Base-by-base conservation (phyloP, 768 basidiomycete species). In the Tricholoma sp. region DNA sequence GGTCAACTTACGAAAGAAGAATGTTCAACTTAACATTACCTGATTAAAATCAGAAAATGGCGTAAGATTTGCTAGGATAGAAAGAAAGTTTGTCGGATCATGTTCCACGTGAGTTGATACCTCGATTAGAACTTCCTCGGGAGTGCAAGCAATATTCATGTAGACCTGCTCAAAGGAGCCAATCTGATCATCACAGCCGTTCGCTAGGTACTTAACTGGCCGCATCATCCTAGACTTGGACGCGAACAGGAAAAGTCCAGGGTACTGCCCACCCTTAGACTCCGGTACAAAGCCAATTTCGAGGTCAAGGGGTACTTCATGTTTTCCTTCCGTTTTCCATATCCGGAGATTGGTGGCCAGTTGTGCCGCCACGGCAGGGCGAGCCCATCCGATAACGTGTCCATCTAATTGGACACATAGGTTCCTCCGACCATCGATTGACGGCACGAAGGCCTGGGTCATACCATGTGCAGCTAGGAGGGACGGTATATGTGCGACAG, bases 21-120 rank as follows among this genome's bases (percentile, higher is more conserved):
- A 29, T 29, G 19, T 31, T 31, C 71, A 51, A 16, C 45, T 12
- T 22, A 21, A 35, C 64, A 58, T 65, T 59, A 93, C 90, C 77
- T 98, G 97, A 71, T 99, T 99, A 75, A 98, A 99, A 72, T 99
- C 96, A 43, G 95, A 98, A 78, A 99, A 99, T 0, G 97, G 97
- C 0, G 96, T 99, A 62, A 99, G 78, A 70, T 98, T 98, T 46
- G 97, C 97, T 60, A 99, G 81, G 64, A 99, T 96, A 2, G 93
- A 96, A 55, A 99, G 74, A 71, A 99, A 94, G 70, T 93, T 95
- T 7, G 97, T 98, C 4, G 97, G 92, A 39, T 90, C 80, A 65
- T 93, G 88, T 73, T 99, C 97, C 41, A 97, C 88, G 71, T 99
- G 97, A 0, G 91, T 90, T 18, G 93, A 89, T 6, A 90, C 77